Evolutionary conservation across 1,139 yeast genomes (phyloP).

Genomic region (Suhomyces maxii): DNA sequence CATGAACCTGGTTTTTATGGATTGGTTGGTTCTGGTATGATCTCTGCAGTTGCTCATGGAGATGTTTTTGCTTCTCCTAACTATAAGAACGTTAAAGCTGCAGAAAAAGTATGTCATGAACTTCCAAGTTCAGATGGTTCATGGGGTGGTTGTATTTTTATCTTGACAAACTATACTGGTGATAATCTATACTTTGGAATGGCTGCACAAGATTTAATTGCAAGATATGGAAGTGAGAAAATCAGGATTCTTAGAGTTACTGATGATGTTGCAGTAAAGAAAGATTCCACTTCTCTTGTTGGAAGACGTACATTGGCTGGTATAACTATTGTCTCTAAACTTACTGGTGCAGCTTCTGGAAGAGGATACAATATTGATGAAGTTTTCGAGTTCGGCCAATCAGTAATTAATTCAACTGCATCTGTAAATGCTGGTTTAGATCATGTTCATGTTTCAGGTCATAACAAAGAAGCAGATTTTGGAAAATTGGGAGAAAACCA

Average conservation of each 20-base stretch:
- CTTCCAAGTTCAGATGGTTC: neutral
- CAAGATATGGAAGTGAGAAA: neutral
- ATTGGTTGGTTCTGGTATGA: neutral
- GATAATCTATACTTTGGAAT: conserved; percentile 1
- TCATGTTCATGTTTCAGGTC: conserved; percentile 53
- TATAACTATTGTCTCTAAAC: neutral
- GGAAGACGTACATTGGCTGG: conserved; percentile 1
- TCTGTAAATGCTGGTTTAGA: conserved; percentile 48
- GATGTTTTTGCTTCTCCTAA: conserved; percentile 1
- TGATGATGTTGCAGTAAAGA: neutral
- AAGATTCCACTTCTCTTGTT: neutral
- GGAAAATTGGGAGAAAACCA: conserved; percentile 37
- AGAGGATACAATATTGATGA: neutral
- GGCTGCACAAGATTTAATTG: conserved; percentile 1
- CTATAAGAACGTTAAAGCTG: neutral
- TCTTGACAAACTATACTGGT: conserved; percentile 1
- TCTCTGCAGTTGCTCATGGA: conserved; percentile 1
- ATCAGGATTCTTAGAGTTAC: neutral
- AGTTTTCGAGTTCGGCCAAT: neutral
- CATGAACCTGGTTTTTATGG: conserved; percentile 1
- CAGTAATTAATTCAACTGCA: neutral
- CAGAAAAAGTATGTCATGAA: neutral
- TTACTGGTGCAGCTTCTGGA: neutral
- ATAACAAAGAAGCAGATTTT: conserved; percentile 26
- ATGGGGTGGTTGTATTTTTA: conserved; percentile 1